These are phyloP conservation scores for Fusarium longipes DNA, from an alignment of 2,329 filamentous ascomycete species.

Conservation along the genomic window DNA sequence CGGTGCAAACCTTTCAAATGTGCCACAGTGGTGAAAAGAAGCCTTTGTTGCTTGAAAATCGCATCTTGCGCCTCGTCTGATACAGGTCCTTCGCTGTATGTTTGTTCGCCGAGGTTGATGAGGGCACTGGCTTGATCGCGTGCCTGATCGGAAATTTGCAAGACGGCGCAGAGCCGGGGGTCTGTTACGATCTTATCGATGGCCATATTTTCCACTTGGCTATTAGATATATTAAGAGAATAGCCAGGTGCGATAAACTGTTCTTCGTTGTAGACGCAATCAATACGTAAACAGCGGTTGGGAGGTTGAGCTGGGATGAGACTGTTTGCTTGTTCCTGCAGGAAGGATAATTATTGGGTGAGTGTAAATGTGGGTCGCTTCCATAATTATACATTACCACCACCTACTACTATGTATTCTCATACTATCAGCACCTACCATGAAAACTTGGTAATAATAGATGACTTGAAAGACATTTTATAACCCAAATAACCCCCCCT, in stretches of 20 bases:
- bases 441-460: no score
- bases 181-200: slow-evolving; percentile 56
- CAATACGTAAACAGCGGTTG: background rate
- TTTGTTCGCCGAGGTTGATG: slow-evolving; percentile 64
- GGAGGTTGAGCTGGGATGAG: slow-evolving; percentile 1
- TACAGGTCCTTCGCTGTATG: slow-evolving; percentile 54
- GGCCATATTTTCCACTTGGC: slow-evolving; percentile 48
- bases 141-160: slow-evolving; percentile 78
- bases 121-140: slow-evolving; percentile 77
- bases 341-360: background rate
- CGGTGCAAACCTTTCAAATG: slow-evolving; percentile 86
- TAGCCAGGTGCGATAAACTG: background rate
- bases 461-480: no score
- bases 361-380: slow-evolving; percentile 8
- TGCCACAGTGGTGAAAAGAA: slow-evolving; percentile 80
- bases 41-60: slow-evolving; percentile 81
- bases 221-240: background rate
- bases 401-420: no score
- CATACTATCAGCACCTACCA: no score
- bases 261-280: background rate
- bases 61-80: slow-evolving; percentile 64
- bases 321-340: slow-evolving; percentile 26
- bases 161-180: slow-evolving; percentile 70
- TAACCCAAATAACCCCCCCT: no score
- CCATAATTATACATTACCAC: background rate